Conservation (phyloP, 345 rosid genomes). For the Pistacia vera region DNA sequence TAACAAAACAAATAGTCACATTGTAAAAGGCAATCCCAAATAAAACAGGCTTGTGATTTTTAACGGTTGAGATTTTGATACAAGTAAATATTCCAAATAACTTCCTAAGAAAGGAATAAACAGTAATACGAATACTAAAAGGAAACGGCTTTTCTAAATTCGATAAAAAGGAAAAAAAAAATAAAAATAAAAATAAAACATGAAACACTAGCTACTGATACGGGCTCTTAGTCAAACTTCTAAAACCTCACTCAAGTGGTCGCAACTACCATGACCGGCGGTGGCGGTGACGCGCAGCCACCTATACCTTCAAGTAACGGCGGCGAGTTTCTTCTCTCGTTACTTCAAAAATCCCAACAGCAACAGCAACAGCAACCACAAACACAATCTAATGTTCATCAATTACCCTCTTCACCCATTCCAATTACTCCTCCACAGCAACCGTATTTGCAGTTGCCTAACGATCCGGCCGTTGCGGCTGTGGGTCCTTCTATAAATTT, state of each 20-base stretch:
- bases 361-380: constrained; percentile 26
- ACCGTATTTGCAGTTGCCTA: constrained; percentile 27
- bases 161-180: background rate
- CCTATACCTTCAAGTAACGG: constrained; percentile 48
- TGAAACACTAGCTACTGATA: background rate
- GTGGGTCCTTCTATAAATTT: constrained; percentile 60
- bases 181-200: background rate
- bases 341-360: constrained; percentile 61
- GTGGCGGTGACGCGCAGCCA: constrained; percentile 51
- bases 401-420: constrained; percentile 8
- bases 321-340: constrained; percentile 79
- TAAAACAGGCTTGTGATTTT: too few species aligned
- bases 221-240: too few species aligned
- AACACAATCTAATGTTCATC: constrained; percentile 24
- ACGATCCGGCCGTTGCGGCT: constrained; percentile 89
- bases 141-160: background rate
- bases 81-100: too few species aligned
- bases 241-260: constrained; percentile 10
- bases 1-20: too few species aligned
- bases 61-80: too few species aligned
- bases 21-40: too few species aligned
- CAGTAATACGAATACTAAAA: background rate
- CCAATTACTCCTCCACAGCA: constrained; percentile 25
- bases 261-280: constrained; percentile 51
- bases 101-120: background rate